Evolutionary conservation across 768 basidiomycete genomes (phyloP).

Genomic region (Guyanaporus albipodus): DNA sequence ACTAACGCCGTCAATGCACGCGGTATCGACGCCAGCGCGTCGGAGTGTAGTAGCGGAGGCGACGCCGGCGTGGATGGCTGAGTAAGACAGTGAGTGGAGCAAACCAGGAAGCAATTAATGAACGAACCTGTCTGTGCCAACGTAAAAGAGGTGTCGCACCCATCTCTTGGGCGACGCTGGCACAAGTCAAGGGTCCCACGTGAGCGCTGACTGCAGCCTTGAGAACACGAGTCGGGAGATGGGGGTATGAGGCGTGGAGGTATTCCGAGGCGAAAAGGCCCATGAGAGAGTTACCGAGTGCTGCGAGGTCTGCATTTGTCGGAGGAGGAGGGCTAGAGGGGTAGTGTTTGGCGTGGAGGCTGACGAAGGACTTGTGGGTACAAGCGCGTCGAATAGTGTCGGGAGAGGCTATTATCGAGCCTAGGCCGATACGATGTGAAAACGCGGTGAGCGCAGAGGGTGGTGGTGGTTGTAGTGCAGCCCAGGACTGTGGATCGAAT

Average conservation of each 20-base stretch:
- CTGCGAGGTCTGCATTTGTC: slow-evolving; percentile 72
- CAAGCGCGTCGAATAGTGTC: slow-evolving; percentile 67
- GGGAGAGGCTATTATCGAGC: slow-evolving; percentile 47
- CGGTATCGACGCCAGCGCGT: slow-evolving; percentile 85
- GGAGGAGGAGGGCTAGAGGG: slow-evolving; percentile 50
- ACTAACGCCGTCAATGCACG: slow-evolving; percentile 84
- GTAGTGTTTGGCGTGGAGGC: slow-evolving; percentile 52
- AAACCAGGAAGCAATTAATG: background rate
- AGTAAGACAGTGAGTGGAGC: background rate
- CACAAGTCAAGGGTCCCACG: slow-evolving; percentile 82
- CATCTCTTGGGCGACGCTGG: slow-evolving; percentile 81
- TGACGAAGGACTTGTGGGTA: slow-evolving; percentile 70
- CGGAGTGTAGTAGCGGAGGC: slow-evolving; percentile 65
- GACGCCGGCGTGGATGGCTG: slow-evolving; percentile 48
- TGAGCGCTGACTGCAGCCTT: slow-evolving; percentile 91
- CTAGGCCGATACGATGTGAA: slow-evolving; percentile 70
- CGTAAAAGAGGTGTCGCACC: slow-evolving; percentile 73
- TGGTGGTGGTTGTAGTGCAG: slow-evolving; percentile 65
- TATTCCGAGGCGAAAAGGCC: slow-evolving; percentile 88
- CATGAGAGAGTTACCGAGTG: slow-evolving; percentile 82
- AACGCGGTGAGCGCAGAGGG: slow-evolving; percentile 71
- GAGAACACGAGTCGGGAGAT: slow-evolving; percentile 86
- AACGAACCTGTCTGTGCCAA: slow-evolving; percentile 71
- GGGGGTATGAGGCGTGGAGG: slow-evolving; percentile 75
- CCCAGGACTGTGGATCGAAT: slow-evolving; percentile 69